Percentiles rank a stretch among this genome's conserved stretches.
These are phyloP conservation scores for Ceratocystis cacaofunesta DNA, from an alignment of 2,329 filamentous ascomycete genomes.

Conservation along the genomic window DNA sequence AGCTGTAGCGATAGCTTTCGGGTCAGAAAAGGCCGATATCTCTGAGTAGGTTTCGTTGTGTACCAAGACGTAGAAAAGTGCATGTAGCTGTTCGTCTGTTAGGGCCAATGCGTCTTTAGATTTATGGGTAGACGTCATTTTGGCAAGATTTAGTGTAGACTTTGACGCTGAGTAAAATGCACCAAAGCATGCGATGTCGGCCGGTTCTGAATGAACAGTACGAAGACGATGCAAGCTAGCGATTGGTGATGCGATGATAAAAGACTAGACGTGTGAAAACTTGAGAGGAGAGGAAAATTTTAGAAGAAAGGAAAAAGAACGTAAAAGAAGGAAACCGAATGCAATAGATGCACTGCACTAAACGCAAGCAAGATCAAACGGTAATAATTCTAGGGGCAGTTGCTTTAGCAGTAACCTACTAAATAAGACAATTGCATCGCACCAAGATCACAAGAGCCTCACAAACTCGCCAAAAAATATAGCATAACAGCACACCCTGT, in stretches of 20 bases:
- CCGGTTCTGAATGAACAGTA: background rate
- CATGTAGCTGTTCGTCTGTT: conserved; percentile 32
- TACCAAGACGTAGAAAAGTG: conserved; percentile 45
- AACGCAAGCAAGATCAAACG: background rate
- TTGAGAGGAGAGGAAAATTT: background rate
- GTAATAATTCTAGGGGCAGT: background rate
- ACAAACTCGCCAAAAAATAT: background rate
- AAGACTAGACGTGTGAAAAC: background rate
- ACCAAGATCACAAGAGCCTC: background rate
- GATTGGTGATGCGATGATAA: background rate
- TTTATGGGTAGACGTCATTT: background rate
- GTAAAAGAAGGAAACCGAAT: background rate
- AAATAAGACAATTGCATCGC: background rate
- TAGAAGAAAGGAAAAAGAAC: background rate
- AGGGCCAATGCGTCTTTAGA: background rate
- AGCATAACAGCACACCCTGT: background rate
- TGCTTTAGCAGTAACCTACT: background rate
- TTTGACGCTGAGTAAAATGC: background rate
- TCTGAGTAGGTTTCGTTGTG: conserved; percentile 49
- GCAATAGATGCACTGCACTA: background rate
- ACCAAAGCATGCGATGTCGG: background rate
- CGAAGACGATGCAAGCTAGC: background rate
- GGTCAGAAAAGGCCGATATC: conserved; percentile 55
- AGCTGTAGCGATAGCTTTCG: conserved; percentile 49
- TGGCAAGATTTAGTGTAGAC: background rate